phyloP scores from a whole-genome alignment of 805 yeast species.

The Pichia scutulata region DNA sequence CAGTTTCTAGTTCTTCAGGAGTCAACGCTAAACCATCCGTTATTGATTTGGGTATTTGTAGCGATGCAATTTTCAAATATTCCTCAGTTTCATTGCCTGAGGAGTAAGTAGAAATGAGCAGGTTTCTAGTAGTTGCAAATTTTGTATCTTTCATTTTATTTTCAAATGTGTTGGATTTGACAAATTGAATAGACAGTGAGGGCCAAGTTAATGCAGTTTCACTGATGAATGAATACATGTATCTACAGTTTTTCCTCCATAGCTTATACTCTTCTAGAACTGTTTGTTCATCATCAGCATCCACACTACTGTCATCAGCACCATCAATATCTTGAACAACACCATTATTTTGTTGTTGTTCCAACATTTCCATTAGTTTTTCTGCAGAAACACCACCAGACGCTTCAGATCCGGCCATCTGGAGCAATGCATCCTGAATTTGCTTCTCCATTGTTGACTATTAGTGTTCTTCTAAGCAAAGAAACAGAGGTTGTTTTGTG shows the following conservation, averaged over 20 bases:
- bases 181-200: conserved; percentile 70
- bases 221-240: conserved; percentile 75
- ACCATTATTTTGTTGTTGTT: neutral
- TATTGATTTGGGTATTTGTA: conserved; percentile 47
- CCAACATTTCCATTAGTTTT: neutral
- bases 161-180: conserved; percentile 37
- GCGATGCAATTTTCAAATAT: conserved; percentile 56
- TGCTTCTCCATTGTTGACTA: neutral
- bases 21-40: conserved; percentile 18
- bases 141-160: conserved; percentile 23
- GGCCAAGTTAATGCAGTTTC: conserved; percentile 83
- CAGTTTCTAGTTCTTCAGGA: conserved; percentile 26
- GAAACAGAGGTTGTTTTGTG: too few species aligned
- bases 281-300: conserved; percentile 20
- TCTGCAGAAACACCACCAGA: neutral
- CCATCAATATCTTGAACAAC: neutral
- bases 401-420: neutral
- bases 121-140: conserved; percentile 33
- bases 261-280: conserved; percentile 63
- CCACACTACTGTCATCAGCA: neutral
- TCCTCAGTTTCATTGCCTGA: conserved; percentile 55
- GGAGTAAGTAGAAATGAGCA: conserved; percentile 67
- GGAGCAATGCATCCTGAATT: neutral
- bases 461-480: too few species aligned
- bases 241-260: conserved; percentile 76